Conservation (phyloP, 805 yeast genomes). For the Kluyveromyces nonfermentans region DNA sequence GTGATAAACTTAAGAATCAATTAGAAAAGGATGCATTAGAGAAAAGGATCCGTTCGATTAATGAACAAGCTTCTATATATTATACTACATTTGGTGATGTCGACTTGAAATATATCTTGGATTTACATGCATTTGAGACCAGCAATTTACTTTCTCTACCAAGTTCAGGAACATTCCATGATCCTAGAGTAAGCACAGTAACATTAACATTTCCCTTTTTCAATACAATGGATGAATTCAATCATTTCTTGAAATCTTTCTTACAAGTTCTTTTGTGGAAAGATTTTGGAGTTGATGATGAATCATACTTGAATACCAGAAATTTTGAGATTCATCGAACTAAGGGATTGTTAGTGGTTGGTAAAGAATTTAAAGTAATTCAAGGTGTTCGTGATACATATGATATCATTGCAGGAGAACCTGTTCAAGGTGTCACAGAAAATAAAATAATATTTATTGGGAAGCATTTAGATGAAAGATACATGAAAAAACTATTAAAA, state of each 20-base stretch:
- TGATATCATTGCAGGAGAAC: constrained; percentile 50
- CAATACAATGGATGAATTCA: constrained; percentile 30
- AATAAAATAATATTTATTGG: constrained; percentile 74
- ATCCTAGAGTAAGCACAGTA: constrained; percentile 46
- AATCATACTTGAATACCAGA: constrained; percentile 6
- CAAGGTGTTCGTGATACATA: constrained; percentile 94
- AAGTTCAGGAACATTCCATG: constrained; percentile 31
- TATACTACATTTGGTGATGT: constrained; percentile 70
- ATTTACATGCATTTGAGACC: constrained; percentile 67
- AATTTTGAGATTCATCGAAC: constrained; percentile 63
- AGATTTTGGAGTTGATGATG: constrained; percentile 38
- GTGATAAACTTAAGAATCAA: constrained; percentile 40
- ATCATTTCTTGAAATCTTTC: constrained; percentile 42
- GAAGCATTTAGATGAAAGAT: constrained; percentile 39
- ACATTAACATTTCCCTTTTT: constrained; percentile 38
- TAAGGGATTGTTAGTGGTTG: constrained; percentile 61
- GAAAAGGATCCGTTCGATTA: constrained; percentile 39
- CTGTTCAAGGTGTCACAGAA: constrained; percentile 25
- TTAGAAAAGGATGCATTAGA: constrained; percentile 27
- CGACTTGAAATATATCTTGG: constrained; percentile 53
- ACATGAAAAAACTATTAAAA: constrained; percentile 23
- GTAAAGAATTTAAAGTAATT: constrained; percentile 44
- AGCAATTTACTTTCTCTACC: constrained; percentile 11
- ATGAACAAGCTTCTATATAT: constrained; percentile 56
- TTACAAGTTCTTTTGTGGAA: constrained; percentile 70